Evolutionary conservation across 2,329 filamentous ascomycete species (phyloP).

Genomic region (Nigrospora oryzae): DNA sequence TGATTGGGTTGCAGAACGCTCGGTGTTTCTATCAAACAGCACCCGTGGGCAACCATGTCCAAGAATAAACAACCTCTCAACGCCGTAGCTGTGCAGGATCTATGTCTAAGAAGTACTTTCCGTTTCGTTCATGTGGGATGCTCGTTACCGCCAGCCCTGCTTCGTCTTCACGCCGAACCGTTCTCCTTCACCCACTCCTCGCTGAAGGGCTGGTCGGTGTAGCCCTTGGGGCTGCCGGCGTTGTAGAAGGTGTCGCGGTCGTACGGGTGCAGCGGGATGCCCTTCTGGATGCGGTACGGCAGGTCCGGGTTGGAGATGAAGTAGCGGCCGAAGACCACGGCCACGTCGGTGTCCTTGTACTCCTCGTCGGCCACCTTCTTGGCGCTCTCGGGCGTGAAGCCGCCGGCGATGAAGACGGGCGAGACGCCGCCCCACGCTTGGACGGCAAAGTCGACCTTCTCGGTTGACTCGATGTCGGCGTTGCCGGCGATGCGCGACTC

Average conservation of each 20-base stretch:
- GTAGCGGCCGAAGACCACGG: constrained; percentile 36
- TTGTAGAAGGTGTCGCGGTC: constrained; percentile 36
- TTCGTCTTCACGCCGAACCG: too few species aligned
- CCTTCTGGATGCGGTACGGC: constrained; percentile 31
- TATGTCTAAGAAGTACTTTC: too few species aligned
- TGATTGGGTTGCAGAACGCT: too few species aligned
- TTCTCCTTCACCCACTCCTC: constrained; percentile 5
- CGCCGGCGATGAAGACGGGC: constrained; percentile 40
- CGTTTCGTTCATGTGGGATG: too few species aligned
- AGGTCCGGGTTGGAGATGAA: constrained; percentile 42
- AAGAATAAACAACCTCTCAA: too few species aligned
- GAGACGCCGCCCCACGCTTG: constrained; percentile 2
- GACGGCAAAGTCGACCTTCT: constrained; percentile 19
- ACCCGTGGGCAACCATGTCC: too few species aligned
- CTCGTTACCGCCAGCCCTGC: too few species aligned
- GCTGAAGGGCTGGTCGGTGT: constrained; percentile 26
- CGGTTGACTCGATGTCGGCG: not conserved
- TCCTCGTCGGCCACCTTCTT: constrained; percentile 28
- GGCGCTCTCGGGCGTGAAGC: constrained; percentile 29
- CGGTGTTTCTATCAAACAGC: too few species aligned
- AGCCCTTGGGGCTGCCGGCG: constrained; percentile 15
- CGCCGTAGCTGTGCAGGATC: too few species aligned
- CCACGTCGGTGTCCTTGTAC: constrained; percentile 30
- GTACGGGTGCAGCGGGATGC: constrained; percentile 31
- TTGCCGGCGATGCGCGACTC: constrained; percentile 34